A percentile compares a stretch with the other conserved stretches of the same genome.
phyloP scores from a whole-genome alignment of 805 yeast genomes.

The Metschnikowia corniflorae region DNA sequence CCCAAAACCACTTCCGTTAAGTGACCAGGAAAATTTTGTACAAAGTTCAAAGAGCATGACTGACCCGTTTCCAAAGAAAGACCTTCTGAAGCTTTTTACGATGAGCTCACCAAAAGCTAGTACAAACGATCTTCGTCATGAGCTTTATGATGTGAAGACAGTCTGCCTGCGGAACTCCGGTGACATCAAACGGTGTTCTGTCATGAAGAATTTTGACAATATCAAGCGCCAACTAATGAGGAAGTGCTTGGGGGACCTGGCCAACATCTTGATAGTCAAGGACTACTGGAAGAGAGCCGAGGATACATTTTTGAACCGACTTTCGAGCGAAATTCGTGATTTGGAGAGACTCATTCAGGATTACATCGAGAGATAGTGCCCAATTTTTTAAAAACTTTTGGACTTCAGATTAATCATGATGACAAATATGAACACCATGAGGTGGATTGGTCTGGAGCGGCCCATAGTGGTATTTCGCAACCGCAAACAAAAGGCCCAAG shows the following conservation, averaged over 20 bases:
- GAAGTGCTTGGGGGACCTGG: slow-evolving; percentile 4
- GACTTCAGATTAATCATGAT: no score
- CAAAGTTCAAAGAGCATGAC: background rate
- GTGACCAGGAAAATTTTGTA: no score
- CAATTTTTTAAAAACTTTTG: no score
- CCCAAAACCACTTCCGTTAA: no score
- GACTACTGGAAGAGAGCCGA: slow-evolving; percentile 5
- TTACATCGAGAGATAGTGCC: no score
- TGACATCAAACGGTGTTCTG: background rate
- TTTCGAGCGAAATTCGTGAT: slow-evolving; percentile 5
- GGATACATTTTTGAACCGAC: slow-evolving; percentile 4
- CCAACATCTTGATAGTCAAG: background rate
- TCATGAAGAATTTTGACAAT: background rate
- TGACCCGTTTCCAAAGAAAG: background rate
- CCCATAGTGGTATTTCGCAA: no score
- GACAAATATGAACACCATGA: no score
- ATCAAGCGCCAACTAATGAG: slow-evolving; percentile 1
- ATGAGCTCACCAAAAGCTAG: background rate
- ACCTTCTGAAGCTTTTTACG: background rate
- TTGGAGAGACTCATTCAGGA: slow-evolving; percentile 8
- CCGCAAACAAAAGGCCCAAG: no score
- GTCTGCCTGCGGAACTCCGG: background rate
- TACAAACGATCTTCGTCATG: no score
- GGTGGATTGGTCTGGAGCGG: no score
- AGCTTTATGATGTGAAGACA: background rate